Conservation (phyloP, 768 basidiomycete genomes). For the Daedaleopsis sinensis region DNA sequence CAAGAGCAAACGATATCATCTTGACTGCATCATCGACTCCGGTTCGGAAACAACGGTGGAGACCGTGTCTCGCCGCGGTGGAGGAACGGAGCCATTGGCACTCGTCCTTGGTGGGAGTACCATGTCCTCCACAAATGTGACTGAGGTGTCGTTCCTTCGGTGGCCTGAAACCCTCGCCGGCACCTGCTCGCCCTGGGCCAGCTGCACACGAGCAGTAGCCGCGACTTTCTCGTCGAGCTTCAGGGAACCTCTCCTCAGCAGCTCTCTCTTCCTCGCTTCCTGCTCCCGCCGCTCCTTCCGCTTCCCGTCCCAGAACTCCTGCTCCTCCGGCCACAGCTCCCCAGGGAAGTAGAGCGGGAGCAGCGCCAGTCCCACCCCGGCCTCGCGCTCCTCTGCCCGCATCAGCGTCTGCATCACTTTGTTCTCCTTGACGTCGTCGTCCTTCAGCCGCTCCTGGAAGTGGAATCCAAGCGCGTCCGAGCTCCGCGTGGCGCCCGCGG, state of each 20-base stretch:
- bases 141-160: neutral
- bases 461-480: constrained; percentile 29
- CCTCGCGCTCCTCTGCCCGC: constrained; percentile 15
- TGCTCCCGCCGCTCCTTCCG: neutral
- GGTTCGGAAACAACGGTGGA: too few species aligned
- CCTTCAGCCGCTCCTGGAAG: constrained; percentile 13
- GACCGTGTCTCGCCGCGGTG: too few species aligned
- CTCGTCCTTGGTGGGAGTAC: neutral
- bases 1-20: too few species aligned
- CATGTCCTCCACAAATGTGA: neutral
- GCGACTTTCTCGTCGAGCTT: neutral
- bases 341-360: constrained; percentile 26
- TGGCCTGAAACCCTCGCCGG: neutral
- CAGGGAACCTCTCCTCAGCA: neutral
- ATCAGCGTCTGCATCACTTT: constrained; percentile 25
- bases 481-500: constrained; percentile 26
- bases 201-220: neutral
- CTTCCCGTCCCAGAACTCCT: constrained; percentile 14
- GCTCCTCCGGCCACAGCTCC: constrained; percentile 18
- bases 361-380: constrained; percentile 21
- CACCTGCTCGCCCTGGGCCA: neutral
- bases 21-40: too few species aligned
- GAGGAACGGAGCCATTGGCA: too few species aligned
- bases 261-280: constrained; percentile 1
- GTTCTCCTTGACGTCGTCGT: constrained; percentile 7